Conservation (phyloP, 2,329 filamentous ascomycete species). For the Pleurostoma richardsiae region DNA sequence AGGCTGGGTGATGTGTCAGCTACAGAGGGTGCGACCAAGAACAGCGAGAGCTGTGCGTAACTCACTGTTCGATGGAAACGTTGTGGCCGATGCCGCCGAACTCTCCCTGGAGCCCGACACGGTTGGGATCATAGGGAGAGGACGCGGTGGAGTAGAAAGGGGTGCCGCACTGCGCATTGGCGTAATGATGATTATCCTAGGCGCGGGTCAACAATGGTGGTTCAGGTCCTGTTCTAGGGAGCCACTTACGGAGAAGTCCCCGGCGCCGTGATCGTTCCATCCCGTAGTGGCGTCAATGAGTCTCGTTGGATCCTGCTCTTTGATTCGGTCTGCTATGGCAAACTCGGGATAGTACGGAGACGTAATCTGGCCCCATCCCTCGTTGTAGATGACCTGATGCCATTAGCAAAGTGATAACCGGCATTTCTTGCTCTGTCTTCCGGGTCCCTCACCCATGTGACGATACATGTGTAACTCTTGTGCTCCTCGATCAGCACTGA, state of each 20-base stretch:
- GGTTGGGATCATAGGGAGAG: constrained; percentile 48
- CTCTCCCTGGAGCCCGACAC: constrained; percentile 67
- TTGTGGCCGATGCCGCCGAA: constrained; percentile 67
- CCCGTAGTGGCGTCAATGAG: constrained; percentile 59
- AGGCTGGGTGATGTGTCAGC: constrained; percentile 33
- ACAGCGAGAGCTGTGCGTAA: constrained; percentile 3
- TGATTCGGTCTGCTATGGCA: constrained; percentile 48
- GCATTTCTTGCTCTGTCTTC: background rate
- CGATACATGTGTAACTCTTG: constrained; percentile 60
- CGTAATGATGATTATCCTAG: constrained; percentile 67
- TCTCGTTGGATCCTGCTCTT: constrained; percentile 55
- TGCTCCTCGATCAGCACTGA: constrained; percentile 57
- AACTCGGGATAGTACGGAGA: constrained; percentile 48
- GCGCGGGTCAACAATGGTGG: no score
- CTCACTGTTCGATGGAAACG: constrained; percentile 55
- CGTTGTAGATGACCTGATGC: constrained; percentile 58
- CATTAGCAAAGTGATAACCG: background rate
- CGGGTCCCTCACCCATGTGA: constrained; percentile 47
- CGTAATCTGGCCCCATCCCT: constrained; percentile 62
- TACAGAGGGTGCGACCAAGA: background rate
- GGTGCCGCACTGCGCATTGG: constrained; percentile 64
- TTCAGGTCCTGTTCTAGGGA: no score
- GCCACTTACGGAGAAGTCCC: constrained; percentile 47
- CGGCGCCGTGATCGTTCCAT: constrained; percentile 64
- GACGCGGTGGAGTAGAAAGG: constrained; percentile 59